A percentile compares a stretch with the other conserved stretches of the same genome.
Conservation (phyloP, 2,329 filamentous ascomycete genomes). For the Pseudonectria buxi region DNA sequence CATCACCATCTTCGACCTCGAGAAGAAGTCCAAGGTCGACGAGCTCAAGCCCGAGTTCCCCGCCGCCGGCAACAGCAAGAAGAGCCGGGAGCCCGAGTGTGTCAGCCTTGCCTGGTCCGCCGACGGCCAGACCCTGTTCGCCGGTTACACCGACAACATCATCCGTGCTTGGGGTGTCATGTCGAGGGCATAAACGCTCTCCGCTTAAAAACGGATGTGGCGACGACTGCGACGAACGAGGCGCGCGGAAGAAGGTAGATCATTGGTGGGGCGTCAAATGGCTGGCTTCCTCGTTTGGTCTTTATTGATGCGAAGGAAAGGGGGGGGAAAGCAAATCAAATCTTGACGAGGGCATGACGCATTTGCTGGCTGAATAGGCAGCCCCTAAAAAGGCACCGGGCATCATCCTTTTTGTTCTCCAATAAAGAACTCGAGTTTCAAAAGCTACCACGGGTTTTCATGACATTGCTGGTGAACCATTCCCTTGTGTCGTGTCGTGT, state of each 20-base stretch:
- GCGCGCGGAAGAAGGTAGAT: constrained; percentile 33
- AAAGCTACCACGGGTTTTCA: constrained; percentile 2
- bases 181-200: constrained; percentile 68
- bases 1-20: constrained; percentile 99
- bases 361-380: constrained; percentile 31
- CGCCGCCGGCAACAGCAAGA: constrained; percentile 77
- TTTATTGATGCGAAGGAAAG: constrained; percentile 35
- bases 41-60: constrained; percentile 99
- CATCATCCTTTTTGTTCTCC: constrained; percentile 35
- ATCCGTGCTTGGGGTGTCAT: constrained; percentile 97
- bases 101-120: constrained; percentile 95
- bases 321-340: constrained; percentile 25
- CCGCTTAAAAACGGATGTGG: constrained; percentile 20
- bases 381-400: constrained; percentile 32
- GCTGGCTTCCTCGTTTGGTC: constrained; percentile 41
- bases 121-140: constrained; percentile 98
- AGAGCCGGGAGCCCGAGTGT: constrained; percentile 98
- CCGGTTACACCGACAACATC: constrained; percentile 99
- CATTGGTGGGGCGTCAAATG: constrained; percentile 40
- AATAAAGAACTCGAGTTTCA: constrained; percentile 31
- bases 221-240: constrained; percentile 14
- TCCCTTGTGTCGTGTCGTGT: neutral
- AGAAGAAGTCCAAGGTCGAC: constrained; percentile 99
- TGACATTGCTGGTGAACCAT: neutral
- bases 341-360: constrained; percentile 29